Conservation (phyloP, 768 basidiomycete species). For the Leccinellum albellum region DNA sequence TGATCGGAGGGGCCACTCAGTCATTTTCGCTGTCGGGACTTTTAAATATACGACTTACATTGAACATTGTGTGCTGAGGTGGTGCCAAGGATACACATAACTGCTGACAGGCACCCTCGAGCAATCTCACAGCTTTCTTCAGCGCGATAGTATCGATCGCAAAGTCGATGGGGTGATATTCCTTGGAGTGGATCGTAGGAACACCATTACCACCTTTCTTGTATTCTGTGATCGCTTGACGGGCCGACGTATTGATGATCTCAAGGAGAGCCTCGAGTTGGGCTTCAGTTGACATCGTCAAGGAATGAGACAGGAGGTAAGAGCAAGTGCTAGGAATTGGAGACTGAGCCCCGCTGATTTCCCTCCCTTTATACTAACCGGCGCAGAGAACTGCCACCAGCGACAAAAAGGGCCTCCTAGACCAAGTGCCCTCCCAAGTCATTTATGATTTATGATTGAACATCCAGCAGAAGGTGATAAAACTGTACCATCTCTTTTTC, state of each 20-base stretch:
- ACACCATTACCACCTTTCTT: constrained; percentile 19
- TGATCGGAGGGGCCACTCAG: no score
- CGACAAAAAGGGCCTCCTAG: neutral
- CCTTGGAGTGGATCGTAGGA: constrained; percentile 22
- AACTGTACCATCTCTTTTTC: no score
- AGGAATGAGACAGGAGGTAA: neutral
- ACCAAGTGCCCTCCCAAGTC: no score
- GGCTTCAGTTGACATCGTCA: constrained; percentile 16
- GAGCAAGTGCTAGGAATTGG: neutral
- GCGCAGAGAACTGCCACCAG: neutral
- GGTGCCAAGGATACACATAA: constrained; percentile 25
- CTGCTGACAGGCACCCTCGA: constrained; percentile 27
- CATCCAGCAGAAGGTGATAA: neutral
- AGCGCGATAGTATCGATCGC: constrained; percentile 17
- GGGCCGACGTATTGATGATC: constrained; percentile 29
- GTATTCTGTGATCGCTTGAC: constrained; percentile 23
- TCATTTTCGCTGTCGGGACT: neutral
- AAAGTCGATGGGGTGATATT: constrained; percentile 23
- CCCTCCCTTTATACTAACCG: no score
- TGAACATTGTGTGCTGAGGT: constrained; percentile 25
- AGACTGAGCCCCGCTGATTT: neutral
- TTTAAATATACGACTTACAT: constrained; percentile 11
- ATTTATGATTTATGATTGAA: neutral
- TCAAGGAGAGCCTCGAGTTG: constrained; percentile 18
- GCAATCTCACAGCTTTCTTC: constrained; percentile 24